Evolutionary conservation across 164 flowering plant genomes (phyloP), one percentile per base, ranked within the genome.

Genomic region (Vitis labrusca): DNA sequence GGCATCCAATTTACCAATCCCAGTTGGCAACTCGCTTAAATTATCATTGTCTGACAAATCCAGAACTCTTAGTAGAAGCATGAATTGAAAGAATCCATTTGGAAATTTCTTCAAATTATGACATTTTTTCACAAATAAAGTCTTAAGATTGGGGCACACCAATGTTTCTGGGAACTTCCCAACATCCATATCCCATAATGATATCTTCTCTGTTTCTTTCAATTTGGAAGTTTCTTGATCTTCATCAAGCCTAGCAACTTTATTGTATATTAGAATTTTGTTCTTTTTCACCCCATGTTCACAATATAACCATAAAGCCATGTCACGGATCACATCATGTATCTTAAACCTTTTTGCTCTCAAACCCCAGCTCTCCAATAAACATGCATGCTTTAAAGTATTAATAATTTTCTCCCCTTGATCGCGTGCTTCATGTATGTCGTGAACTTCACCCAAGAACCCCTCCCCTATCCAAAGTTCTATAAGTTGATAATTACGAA

Each of bases 401-500:
- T 51, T 62, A 47, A 73, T 73, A 44, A 48, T 32, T 3, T 29
- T 15, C n/a, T 63, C 3, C 7, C 71, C 70, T 12, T 27, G 10
- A 15, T 70, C 66, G 10, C 47, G 19, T 55, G 61, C 63, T 32
- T 47, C 59, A 30, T 66, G 3, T 14, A n/a, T 51, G 29, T 59
- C 23, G 59, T 47, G 17, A 12, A 52, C 9, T 23, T 10, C 62
- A 51, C 68, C 68, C 9, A 76, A 12, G 27, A 71, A 58, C 19
- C 66, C 73, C 16, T 71, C 73, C 13, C 63, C 54, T 9, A 71
- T 68, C 79, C 75, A 76, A 9, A 11, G 52, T 23, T 68, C 66
- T 49, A 76, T 59, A 23, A 68, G 16, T 0, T 23, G 0, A 0
- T 2, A 1, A 44, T 53, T 70, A 3, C 0, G 0, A 19, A 64